phyloP scores from a whole-genome alignment of 2,329 filamentous ascomycete species.

The Chaetomiaceae sp. region DNA sequence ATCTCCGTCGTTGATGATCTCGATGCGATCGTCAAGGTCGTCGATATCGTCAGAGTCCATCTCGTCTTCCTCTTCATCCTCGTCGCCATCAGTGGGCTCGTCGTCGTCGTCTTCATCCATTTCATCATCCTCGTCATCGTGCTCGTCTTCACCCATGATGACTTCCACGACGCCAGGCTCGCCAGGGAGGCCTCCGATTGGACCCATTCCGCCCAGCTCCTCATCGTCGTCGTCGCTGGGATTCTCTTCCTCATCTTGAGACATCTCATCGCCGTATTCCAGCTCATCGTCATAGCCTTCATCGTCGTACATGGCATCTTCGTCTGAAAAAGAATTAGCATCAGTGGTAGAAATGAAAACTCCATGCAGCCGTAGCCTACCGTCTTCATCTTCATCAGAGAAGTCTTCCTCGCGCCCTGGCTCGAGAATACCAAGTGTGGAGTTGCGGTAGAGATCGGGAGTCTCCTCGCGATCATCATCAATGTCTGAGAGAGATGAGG shows the following conservation, averaged over 20 bases:
- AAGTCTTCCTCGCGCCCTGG: slow-evolving; percentile 76
- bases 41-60: slow-evolving; percentile 49
- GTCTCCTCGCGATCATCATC: slow-evolving; percentile 89
- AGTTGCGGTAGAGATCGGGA: slow-evolving; percentile 94
- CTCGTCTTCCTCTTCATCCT: slow-evolving; percentile 46
- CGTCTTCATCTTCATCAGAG: slow-evolving; percentile 65
- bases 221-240: slow-evolving; percentile 90
- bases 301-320: slow-evolving; percentile 90
- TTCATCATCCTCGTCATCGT: slow-evolving; percentile 50
- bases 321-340: slow-evolving; percentile 48
- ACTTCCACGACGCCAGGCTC: slow-evolving; percentile 64
- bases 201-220: slow-evolving; percentile 74
- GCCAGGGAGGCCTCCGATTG: slow-evolving; percentile 69
- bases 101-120: slow-evolving; percentile 56
- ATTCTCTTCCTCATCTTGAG: slow-evolving; percentile 74
- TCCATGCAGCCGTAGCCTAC: slow-evolving; percentile 30
- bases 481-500: slow-evolving; percentile 83
- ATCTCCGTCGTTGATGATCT: slow-evolving; percentile 61
- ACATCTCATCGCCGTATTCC: slow-evolving; percentile 78
- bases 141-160: slow-evolving; percentile 68
- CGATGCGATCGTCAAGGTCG: slow-evolving; percentile 44
- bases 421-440: slow-evolving; percentile 90
- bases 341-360: not conserved
- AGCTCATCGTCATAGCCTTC: slow-evolving; percentile 82
- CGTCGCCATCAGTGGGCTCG: slow-evolving; percentile 55